Evolutionary conservation across 345 rosid genomes (phyloP).

Genomic region (Cochlearia excelsa): DNA sequence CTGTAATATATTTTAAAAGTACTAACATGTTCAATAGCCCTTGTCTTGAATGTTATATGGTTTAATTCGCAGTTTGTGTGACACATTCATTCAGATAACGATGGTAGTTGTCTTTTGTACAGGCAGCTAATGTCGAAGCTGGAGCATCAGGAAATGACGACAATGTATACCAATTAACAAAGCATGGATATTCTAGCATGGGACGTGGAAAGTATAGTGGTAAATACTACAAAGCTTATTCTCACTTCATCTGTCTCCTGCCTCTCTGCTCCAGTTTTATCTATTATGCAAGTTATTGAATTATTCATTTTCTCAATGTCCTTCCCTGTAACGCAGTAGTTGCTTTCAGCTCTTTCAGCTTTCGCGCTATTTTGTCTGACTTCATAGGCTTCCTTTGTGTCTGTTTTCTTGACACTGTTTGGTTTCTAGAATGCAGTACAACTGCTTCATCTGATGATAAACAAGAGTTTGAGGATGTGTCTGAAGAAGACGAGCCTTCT

Average conservation of each 20-base stretch:
- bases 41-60: slow-evolving; percentile 2
- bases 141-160: slow-evolving; percentile 65
- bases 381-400: slow-evolving; percentile 9
- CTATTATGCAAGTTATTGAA: no score
- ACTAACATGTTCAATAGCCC: slow-evolving; percentile 3
- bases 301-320: neutral
- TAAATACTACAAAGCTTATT: slow-evolving; percentile 33
- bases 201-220: slow-evolving; percentile 84
- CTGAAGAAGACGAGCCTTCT: slow-evolving; percentile 79
- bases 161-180: slow-evolving; percentile 59
- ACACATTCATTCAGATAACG: neutral
- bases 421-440: slow-evolving; percentile 86
- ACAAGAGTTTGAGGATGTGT: slow-evolving; percentile 78
- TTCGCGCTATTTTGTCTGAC: neutral
- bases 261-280: neutral
- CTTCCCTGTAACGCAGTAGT: neutral
- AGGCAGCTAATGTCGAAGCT: slow-evolving; percentile 87
- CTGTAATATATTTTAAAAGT: slow-evolving; percentile 6
- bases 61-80: slow-evolving; percentile 1
- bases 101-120: slow-evolving; percentile 25
- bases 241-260: neutral
- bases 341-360: slow-evolving; percentile 5
- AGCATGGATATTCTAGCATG: slow-evolving; percentile 66
- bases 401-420: slow-evolving; percentile 29
- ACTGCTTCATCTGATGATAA: slow-evolving; percentile 96